These are phyloP conservation scores for Colletotrichum chlorophyti DNA, from an alignment of 2,329 filamentous ascomycete genomes.

Conservation along the genomic window DNA sequence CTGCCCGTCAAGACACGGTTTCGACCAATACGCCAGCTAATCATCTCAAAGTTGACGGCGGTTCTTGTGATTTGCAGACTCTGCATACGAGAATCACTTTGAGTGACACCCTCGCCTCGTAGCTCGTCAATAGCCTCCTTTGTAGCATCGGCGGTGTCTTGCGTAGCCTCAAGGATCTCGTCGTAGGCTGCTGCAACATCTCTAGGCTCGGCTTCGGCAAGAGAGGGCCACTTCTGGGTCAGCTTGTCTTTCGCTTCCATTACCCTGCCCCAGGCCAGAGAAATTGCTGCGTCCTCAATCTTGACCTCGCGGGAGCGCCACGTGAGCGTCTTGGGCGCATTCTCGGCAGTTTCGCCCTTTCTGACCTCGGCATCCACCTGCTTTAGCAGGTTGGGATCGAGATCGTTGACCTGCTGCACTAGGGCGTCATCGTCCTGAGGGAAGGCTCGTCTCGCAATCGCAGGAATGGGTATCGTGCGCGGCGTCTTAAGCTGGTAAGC, in stretches of 20 bases:
- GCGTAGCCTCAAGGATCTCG: constrained; percentile 85
- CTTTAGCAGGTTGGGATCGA: constrained; percentile 73
- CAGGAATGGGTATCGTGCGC: constrained; percentile 80
- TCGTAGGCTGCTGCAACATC: constrained; percentile 90
- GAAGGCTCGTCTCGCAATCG: constrained; percentile 82
- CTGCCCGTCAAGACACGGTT: constrained; percentile 89
- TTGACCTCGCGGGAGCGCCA: constrained; percentile 88
- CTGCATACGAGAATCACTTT: constrained; percentile 88
- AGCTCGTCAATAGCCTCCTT: constrained; percentile 94
- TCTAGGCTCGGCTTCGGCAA: constrained; percentile 54
- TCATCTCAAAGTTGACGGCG: constrained; percentile 90
- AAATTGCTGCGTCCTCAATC: constrained; percentile 92
- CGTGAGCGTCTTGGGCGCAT: constrained; percentile 75
- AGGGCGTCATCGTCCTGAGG: constrained; percentile 68
- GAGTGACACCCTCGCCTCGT: constrained; percentile 80
- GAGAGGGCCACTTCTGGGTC: constrained; percentile 53
- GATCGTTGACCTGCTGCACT: constrained; percentile 69
- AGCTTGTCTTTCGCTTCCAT: constrained; percentile 58
- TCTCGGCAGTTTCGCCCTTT: constrained; percentile 55
- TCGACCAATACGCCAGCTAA: constrained; percentile 93
- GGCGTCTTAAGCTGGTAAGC: constrained; percentile 91
- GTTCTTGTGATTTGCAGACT: constrained; percentile 90
- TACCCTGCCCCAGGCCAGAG: constrained; percentile 79
- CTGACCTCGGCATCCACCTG: constrained; percentile 58
- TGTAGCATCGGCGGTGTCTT: constrained; percentile 92